Base-by-base conservation (phyloP, 2,329 filamentous ascomycete species). In the Septoria petroselini region DNA sequence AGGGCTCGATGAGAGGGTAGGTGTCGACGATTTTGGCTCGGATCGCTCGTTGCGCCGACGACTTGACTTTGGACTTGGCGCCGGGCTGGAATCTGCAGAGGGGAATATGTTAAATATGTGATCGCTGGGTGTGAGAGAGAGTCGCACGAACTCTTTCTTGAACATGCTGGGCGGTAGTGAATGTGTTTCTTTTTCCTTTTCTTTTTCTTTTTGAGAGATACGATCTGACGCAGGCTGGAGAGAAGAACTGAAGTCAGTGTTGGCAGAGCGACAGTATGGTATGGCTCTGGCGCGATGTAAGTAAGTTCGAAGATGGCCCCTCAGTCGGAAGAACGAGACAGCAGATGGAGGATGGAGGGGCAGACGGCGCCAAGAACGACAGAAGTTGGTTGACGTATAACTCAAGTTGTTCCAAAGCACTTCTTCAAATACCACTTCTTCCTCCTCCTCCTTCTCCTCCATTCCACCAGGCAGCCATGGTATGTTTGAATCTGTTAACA, bases 41-140 rank as follows among this genome's bases (percentile, higher is more conserved):
- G 63, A 98, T 84, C 58, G 77, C 81, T 65, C 93, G 88, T 76
- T 96, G 91, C 49, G 89, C 88, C 18, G 90, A 95, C 58, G 91
- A 96, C 75, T 97, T 98, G 72, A 97, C 88, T 78, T 97, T 97
- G 62, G 90, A 89, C 75, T 93, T 95, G 49, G 88, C 84, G 59
- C 86, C 82, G 19, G 85, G 74, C 63, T 83, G 76, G 69, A 95
- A 83, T 60, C 87, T 91, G 65, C 41, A 54, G 53, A 53, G 14
- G 42, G 50, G 19, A 17, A 25, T 30, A 48, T 9, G 19, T 11
- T 30, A 15, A 25, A 11, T 7, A 21, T 38, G 35, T 7, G 31
- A 14, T 91, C 14, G 64, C 40, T 55, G 57, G 53, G n/a, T 44
- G 52, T 21, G 14, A 18, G 21, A 44, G 45, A 23, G 30, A 39